Percentiles rank a stretch among this genome's conserved stretches.
Evolutionary conservation across 768 basidiomycete genomes (phyloP).

Genomic region (Boletus sensibilis): DNA sequence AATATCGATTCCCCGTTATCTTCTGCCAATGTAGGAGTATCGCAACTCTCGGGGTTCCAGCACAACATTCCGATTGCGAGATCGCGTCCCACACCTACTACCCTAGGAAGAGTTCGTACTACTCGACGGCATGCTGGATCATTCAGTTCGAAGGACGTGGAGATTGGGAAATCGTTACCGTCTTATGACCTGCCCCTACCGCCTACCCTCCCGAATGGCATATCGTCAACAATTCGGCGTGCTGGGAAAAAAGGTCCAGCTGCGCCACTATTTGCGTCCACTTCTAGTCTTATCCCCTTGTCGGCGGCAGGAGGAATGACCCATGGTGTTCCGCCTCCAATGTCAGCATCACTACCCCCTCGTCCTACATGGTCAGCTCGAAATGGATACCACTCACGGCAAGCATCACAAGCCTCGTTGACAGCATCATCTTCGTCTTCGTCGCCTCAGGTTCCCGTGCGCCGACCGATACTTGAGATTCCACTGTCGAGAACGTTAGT

Average conservation of each 20-base stretch:
- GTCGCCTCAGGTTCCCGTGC: constrained; percentile 25
- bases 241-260: constrained; percentile 51
- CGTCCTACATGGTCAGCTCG: constrained; percentile 11
- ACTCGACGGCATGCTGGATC: constrained; percentile 89
- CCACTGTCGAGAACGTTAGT: constrained; percentile 62
- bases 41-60: constrained; percentile 22
- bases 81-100: constrained; percentile 29
- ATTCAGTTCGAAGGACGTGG: constrained; percentile 89
- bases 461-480: constrained; percentile 44
- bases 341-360: constrained; percentile 15
- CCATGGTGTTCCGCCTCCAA: constrained; percentile 2
- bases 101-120: constrained; percentile 48
- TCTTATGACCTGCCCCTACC: constrained; percentile 49
- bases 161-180: constrained; percentile 78
- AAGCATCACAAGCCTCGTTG: constrained; percentile 45
- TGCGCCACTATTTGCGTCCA: constrained; percentile 33
- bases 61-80: constrained; percentile 30
- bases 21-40: constrained; percentile 28
- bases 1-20: constrained; percentile 27
- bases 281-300: constrained; percentile 17
- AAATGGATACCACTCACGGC: constrained; percentile 38
- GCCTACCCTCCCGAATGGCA: constrained; percentile 25
- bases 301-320: constrained; percentile 2
- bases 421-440: constrained; percentile 40
- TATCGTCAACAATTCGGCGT: constrained; percentile 39